Evolutionary conservation across 2,329 filamentous ascomycete species (phyloP), one percentile per base, ranked within the genome.

Genomic region (Zymoseptoria tritici): DNA sequence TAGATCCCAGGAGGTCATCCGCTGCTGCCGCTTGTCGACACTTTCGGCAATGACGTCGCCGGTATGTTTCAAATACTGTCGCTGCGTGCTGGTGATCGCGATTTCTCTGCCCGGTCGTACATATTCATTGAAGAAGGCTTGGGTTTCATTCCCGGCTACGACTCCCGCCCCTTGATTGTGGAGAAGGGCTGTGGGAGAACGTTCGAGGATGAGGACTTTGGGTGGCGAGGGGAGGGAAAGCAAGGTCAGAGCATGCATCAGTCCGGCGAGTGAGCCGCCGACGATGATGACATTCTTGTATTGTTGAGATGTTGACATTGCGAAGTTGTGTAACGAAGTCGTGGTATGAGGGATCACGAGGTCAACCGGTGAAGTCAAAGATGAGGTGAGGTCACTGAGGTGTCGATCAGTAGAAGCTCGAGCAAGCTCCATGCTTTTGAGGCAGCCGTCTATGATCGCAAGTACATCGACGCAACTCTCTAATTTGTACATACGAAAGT

Each of bases 1-100:
- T 42, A 80, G 58, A 57, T 80, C 78, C 78, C 79, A 80, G 57
- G 76, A 78, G 3, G 76, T 80, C 79, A 80, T 80, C 58, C 72
- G 70, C 65, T 80, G 78, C 31, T 66, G 61, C 60, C 71, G 71
- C 20, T 74, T 57, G 49, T 71, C 65, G 11, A 68, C 64, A 24
- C 64, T 69, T 19, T 67, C 66, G 19, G 64, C 50, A 36, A 72
- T 68, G 9, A 68, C 62, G 1, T 67, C 57, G n/a, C 71, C 71
- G n/a, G 65, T 55, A 9, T 57, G 57, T 50, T 72, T 62, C 9
- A 72, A 64, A 49, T 72, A 72, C 13, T 68, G 67, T 19, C 71
- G 64, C 52, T 57, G 54, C 5, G 57, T 61, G 50, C 67, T 70
- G 9, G 58, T 59, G 49, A 73, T 69, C 8, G 67, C 69, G 16